Percentiles rank a stretch among this genome's conserved stretches.
phyloP scores from a whole-genome alignment of 2,329 filamentous ascomycete species.

The Madurella mycetomatis region DNA sequence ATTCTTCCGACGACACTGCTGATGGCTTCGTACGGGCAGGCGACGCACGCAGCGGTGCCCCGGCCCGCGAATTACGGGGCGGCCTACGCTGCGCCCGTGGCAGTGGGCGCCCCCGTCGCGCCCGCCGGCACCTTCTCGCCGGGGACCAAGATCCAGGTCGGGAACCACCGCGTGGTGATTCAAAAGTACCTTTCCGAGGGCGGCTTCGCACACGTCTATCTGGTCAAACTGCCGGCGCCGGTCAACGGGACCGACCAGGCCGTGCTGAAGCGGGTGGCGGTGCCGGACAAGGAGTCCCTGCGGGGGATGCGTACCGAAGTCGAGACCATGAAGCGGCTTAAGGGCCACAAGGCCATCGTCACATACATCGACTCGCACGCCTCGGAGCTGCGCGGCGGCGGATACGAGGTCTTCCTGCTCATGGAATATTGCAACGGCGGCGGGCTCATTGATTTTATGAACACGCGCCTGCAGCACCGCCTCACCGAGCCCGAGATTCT shows the following conservation, averaged over 20 bases:
- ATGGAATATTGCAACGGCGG: slow-evolving; percentile 98
- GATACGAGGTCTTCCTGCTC: slow-evolving; percentile 95
- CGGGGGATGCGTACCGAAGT: slow-evolving; percentile 97
- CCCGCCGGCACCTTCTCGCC: slow-evolving; percentile 86
- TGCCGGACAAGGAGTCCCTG: slow-evolving; percentile 91
- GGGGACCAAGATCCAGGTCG: slow-evolving; percentile 95
- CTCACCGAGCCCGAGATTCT: slow-evolving; percentile 96
- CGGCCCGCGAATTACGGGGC: slow-evolving; percentile 39
- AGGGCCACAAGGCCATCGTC: slow-evolving; percentile 93
- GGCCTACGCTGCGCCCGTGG: slow-evolving; percentile 41
- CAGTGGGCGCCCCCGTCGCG: slow-evolving; percentile 39
- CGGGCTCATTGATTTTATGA: slow-evolving; percentile 99
- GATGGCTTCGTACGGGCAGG: slow-evolving; percentile 41
- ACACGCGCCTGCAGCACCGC: slow-evolving; percentile 91
- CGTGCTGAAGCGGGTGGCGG: slow-evolving; percentile 90
- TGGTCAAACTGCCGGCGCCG: slow-evolving; percentile 77
- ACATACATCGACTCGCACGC: slow-evolving; percentile 98
- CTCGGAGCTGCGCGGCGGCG: slow-evolving; percentile 84
- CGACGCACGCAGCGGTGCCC: slow-evolving; percentile 33
- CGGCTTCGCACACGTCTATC: slow-evolving; percentile 96
- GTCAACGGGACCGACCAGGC: slow-evolving; percentile 75
- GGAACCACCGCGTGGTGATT: slow-evolving; percentile 85
- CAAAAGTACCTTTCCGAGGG: slow-evolving; percentile 98
- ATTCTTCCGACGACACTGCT: background rate
- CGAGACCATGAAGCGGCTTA: slow-evolving; percentile 99